These are phyloP conservation scores for Coprinellus aureogranulatus DNA, from an alignment of 768 basidiomycete genomes.

Conservation along the genomic window DNA sequence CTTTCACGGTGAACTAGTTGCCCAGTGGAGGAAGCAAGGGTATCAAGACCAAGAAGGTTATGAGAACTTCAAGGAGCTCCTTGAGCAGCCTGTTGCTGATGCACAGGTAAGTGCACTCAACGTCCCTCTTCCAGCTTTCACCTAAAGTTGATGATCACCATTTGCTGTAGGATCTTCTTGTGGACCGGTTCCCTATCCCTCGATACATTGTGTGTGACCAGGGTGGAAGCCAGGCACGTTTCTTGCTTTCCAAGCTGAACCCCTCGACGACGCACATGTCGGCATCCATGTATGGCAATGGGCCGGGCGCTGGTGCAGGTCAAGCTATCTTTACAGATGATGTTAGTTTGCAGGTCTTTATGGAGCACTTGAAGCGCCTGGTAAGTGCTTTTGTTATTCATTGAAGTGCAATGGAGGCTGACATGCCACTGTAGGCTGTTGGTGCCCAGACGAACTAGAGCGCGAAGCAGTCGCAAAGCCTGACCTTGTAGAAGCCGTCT, in stretches of 20 bases:
- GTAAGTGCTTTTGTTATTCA: constrained; percentile 40
- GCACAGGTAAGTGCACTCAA: constrained; percentile 61
- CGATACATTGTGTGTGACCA: constrained; percentile 98
- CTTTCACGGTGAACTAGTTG: constrained; percentile 97
- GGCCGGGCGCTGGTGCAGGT: constrained; percentile 62
- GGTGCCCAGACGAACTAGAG: constrained; percentile 29
- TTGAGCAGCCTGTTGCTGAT: constrained; percentile 82
- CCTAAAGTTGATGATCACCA: background rate
- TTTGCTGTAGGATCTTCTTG: constrained; percentile 73
- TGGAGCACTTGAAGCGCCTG: constrained; percentile 94
- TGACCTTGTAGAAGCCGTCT: background rate
- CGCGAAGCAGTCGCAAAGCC: background rate
- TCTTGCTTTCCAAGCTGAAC: constrained; percentile 93
- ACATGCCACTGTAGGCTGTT: constrained; percentile 26
- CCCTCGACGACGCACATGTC: constrained; percentile 98
- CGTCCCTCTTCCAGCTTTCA: background rate
- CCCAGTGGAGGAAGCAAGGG: constrained; percentile 96
- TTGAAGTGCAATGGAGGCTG: background rate
- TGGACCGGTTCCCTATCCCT: constrained; percentile 95
- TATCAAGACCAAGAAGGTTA: constrained; percentile 99
- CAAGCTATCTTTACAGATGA: constrained; percentile 99
- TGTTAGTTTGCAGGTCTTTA: constrained; percentile 95
- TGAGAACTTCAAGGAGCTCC: constrained; percentile 94
- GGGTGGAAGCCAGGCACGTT: constrained; percentile 96
- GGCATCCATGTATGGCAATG: constrained; percentile 82